Conservation (phyloP, 306 rosid genomes). For the Begonia loranthoides region DNA sequence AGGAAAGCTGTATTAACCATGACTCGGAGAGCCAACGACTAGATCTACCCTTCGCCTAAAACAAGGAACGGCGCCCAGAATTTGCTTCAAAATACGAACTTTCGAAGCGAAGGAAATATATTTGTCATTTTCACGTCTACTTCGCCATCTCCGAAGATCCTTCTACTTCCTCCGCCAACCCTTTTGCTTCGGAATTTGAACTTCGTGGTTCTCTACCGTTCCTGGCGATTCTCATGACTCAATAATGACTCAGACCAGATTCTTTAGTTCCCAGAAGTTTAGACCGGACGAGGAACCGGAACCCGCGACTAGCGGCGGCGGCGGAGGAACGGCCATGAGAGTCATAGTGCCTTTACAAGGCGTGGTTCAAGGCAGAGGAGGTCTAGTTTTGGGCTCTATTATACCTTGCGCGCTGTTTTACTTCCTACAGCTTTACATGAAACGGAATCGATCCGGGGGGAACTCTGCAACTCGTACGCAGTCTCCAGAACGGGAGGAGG, state of each 20-base stretch:
- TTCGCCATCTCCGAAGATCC: too few relatives aligned
- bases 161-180: too few relatives aligned
- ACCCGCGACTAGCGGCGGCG: conserved; percentile 11
- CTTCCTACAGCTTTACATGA: conserved; percentile 65
- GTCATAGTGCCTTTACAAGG: conserved; percentile 86
- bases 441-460: conserved; percentile 27
- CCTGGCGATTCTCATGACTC: conserved; percentile 8
- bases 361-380: conserved; percentile 83
- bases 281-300: conserved; percentile 9
- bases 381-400: conserved; percentile 71
- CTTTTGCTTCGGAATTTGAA: too few relatives aligned
- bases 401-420: conserved; percentile 92
- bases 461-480: conserved; percentile 9
- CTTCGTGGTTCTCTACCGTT: neutral
- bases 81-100: neutral
- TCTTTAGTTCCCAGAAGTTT: conserved; percentile 2
- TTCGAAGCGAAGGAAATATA: neutral
- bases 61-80: conserved; percentile 13
- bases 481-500: conserved; percentile 16
- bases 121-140: too few relatives aligned
- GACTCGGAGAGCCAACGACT: conserved; percentile 3
- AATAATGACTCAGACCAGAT: conserved; percentile 29
- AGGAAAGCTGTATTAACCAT: too few relatives aligned
- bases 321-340: conserved; percentile 58
- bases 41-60: conserved; percentile 18